phyloP scores from a whole-genome alignment of 352 stramenopile species.

The Achlya hypogyna region DNA sequence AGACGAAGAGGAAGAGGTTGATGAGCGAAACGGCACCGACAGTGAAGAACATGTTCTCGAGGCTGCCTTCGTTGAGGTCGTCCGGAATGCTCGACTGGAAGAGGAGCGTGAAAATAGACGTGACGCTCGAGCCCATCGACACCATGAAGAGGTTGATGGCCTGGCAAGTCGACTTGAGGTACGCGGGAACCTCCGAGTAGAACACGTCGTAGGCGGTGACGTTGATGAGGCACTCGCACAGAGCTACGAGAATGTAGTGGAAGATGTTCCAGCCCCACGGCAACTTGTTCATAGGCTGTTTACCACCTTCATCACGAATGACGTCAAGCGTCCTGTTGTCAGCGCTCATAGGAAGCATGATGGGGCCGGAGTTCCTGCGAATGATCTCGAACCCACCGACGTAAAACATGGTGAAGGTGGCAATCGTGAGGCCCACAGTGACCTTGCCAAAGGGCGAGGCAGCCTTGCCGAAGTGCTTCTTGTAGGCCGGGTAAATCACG shows the following conservation, averaged over 20 bases:
- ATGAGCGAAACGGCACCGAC: conserved; percentile 37
- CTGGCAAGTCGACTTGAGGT: conserved; percentile 45
- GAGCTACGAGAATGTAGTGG: conserved; percentile 48
- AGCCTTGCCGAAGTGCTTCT: conserved; percentile 31
- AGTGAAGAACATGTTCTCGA: conserved; percentile 68
- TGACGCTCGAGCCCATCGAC: conserved; percentile 46
- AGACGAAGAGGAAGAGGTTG: conserved; percentile 42
- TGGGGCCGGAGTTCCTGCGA: conserved; percentile 34
- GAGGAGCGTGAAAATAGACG: conserved; percentile 57
- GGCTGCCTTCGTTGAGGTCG: conserved; percentile 48
- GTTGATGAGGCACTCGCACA: conserved; percentile 54
- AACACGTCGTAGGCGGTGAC: conserved; percentile 51
- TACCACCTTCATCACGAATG: conserved; percentile 34
- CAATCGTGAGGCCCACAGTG: conserved; percentile 28
- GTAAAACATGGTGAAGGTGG: conserved; percentile 35
- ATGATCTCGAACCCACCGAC: conserved; percentile 41
- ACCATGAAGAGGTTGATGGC: conserved; percentile 52
- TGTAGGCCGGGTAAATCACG: conserved; percentile 34
- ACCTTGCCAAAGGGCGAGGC: conserved; percentile 34
- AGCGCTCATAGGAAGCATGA: conserved; percentile 22
- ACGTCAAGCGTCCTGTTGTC: background rate
- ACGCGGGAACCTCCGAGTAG: conserved; percentile 45
- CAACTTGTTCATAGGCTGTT: conserved; percentile 50
- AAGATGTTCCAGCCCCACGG: conserved; percentile 38
- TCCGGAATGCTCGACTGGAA: conserved; percentile 43